Evolutionary conservation across 495 filamentous ascomycete species (phyloP), one percentile per base, ranked within the genome.

Genomic region (Aspergillus leporis): DNA sequence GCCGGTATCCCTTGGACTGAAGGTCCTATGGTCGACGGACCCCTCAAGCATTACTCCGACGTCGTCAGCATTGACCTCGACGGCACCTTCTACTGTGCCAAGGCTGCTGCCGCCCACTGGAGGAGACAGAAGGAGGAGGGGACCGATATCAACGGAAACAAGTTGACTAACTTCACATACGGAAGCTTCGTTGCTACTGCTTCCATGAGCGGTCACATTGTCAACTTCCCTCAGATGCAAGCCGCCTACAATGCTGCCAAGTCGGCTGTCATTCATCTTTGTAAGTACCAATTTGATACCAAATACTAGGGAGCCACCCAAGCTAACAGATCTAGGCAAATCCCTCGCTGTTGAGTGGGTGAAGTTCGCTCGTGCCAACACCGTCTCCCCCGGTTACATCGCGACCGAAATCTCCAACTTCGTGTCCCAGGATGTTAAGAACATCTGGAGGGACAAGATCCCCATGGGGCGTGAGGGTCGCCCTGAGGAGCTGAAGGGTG

Each of bases 221-320:
- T 87, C 65, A 96, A 96, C 66, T 84, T 93, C 55, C 92, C 93
- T 16, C 91, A 96, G 74, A 67, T 91, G 61, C 92, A 96, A 72
- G 81, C 87, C 10, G 84, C 88, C 19, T 97, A 97, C 71, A 97
- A 96, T 64, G 88, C 90, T 5, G 89, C 90, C 38, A 97, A 97
- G 77, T 88, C 91, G 12, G 92, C 83, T 12, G 83, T 93, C 18
- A 88, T 90, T 52, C 92, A 96, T 59, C 80, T 94, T n/a, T 90
- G 88, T 86, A 83, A 61, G 78, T 78, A 45, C 7, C 47, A 7
- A 41, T 18, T 41, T 2, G 38, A 6, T 19, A 7, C 19, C 51
- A 10, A 45, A 46, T 30, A 28, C 51, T 19, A 22, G 8, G n/a
- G 21, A 14, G 19, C 10, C 49, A 22, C 12, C 51, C 12, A 54